These are phyloP conservation scores for Debaryomyces robertsiae DNA, from an alignment of 1,139 yeast genomes.

Conservation along the genomic window DNA sequence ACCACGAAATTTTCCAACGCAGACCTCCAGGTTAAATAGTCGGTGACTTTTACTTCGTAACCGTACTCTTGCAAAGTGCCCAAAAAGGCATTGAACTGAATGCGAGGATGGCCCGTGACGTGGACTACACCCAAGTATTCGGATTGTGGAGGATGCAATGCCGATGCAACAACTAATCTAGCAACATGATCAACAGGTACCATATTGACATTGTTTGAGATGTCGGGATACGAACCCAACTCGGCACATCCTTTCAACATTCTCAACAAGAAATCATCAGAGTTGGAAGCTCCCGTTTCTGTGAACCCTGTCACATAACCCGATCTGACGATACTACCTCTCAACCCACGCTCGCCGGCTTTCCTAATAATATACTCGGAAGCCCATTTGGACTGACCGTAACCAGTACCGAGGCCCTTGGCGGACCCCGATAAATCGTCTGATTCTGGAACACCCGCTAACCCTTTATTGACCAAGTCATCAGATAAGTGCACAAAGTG, in stretches of 20 bases:
- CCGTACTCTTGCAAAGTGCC: slow-evolving; percentile 70
- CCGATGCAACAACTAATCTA: slow-evolving; percentile 80
- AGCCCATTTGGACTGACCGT: slow-evolving; percentile 98
- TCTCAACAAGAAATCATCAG: slow-evolving; percentile 93
- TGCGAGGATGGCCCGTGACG: slow-evolving; percentile 96
- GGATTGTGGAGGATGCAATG: slow-evolving; percentile 68
- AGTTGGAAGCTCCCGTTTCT: slow-evolving; percentile 81
- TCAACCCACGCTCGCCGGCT: slow-evolving; percentile 85
- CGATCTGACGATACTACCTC: slow-evolving; percentile 90
- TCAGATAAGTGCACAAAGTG: slow-evolving; percentile 80
- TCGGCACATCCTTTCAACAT: slow-evolving; percentile 94
- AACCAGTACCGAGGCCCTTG: slow-evolving; percentile 83
- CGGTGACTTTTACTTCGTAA: slow-evolving; percentile 60
- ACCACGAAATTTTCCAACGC: slow-evolving; percentile 76
- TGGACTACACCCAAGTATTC: slow-evolving; percentile 74
- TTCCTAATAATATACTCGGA: slow-evolving; percentile 85
- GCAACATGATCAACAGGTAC: slow-evolving; percentile 99
- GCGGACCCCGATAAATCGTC: slow-evolving; percentile 84
- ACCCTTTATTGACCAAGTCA: slow-evolving; percentile 62
- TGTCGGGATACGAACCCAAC: slow-evolving; percentile 82
- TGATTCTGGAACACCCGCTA: slow-evolving; percentile 72
- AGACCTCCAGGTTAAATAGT: slow-evolving; percentile 78
- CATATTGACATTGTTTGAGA: slow-evolving; percentile 86
- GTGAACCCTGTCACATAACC: slow-evolving; percentile 94
- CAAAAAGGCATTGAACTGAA: slow-evolving; percentile 74